A percentile compares a stretch with the other conserved stretches of the same genome.
Evolutionary conservation across 148 eudicot genomes (phyloP).

Genomic region (Bassia scoparia): DNA sequence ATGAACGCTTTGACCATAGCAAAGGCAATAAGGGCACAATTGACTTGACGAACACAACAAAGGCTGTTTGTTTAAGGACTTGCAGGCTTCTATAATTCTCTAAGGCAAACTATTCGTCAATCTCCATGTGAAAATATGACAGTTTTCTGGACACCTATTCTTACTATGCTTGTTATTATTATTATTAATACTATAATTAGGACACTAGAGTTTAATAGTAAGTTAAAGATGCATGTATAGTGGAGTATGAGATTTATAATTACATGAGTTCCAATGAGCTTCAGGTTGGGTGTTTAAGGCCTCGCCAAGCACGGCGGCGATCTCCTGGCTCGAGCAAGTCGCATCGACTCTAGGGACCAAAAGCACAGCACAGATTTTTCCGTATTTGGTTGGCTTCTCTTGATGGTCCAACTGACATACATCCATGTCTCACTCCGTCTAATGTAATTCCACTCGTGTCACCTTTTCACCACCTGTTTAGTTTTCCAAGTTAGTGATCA

Average conservation of each 20-base stretch:
- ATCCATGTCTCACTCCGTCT: slow-evolving; percentile 77
- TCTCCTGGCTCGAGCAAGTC: slow-evolving; percentile 74
- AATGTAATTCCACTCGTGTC: slow-evolving; percentile 81
- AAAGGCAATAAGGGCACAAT: slow-evolving; percentile 13
- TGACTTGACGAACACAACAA: slow-evolving; percentile 14
- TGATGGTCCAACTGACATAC: slow-evolving; percentile 54
- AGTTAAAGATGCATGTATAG: too few species aligned
- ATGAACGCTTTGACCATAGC: slow-evolving; percentile 11
- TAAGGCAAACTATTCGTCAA: background rate
- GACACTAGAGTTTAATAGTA: too few species aligned
- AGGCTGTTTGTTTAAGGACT: background rate
- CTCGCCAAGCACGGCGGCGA: slow-evolving; percentile 86
- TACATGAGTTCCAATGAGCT: slow-evolving; percentile 97
- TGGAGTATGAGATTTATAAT: too few species aligned
- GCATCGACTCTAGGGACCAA: slow-evolving; percentile 81
- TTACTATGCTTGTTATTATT: background rate
- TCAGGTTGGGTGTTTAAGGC: slow-evolving; percentile 84
- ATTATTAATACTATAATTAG: too few species aligned
- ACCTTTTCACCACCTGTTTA: slow-evolving; percentile 86
- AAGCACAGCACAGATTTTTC: slow-evolving; percentile 95
- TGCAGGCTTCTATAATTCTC: background rate
- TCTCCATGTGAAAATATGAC: slow-evolving; percentile 2
- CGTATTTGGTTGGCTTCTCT: slow-evolving; percentile 72
- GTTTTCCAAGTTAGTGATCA: background rate
- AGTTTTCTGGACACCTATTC: background rate